Conservation (phyloP, 352 stramenopile genomes). For the Globisporangium paroecandrum region DNA sequence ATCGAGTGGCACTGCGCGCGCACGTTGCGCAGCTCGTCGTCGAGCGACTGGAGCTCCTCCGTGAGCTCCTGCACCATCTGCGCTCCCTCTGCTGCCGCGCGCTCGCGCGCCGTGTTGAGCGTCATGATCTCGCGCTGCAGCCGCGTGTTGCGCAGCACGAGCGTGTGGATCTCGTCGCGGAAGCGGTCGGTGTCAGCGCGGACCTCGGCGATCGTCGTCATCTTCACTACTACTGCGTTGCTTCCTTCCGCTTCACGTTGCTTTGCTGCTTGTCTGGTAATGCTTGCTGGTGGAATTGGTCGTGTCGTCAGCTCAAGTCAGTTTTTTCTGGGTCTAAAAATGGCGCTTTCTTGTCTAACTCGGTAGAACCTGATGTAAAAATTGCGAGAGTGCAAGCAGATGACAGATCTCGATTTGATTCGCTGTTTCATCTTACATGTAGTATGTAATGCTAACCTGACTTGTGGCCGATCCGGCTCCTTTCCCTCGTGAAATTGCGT, state of each 20-base stretch:
- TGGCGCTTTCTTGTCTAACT: neutral
- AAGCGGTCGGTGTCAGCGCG: conserved; percentile 59
- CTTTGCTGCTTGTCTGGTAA: neutral
- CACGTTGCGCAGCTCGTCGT: conserved; percentile 34
- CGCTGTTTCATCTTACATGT: neutral
- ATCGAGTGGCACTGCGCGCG: conserved; percentile 45
- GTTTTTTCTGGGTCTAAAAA: neutral
- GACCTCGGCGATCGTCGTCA: conserved; percentile 25
- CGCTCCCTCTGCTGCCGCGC: conserved; percentile 33
- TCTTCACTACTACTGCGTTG: neutral
- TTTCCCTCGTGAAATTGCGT: neutral
- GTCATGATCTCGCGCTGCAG: conserved; percentile 63
- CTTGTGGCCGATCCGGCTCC: neutral
- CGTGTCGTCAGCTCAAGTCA: neutral
- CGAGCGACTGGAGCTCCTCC: conserved; percentile 41
- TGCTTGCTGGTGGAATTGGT: neutral
- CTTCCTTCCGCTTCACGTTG: neutral
- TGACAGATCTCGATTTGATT: neutral
- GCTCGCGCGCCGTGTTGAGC: conserved; percentile 46
- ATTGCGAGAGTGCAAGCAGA: conserved; percentile 6
- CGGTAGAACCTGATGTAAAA: neutral
- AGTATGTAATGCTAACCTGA: conserved; percentile 1
- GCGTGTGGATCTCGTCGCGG: conserved; percentile 48
- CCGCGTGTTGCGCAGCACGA: conserved; percentile 56
- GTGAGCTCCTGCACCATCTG: conserved; percentile 43